Evolutionary conservation across 2,329 filamentous ascomycete genomes (phyloP), one percentile per base, ranked within the genome.

Genomic region (Xylaria sp.): DNA sequence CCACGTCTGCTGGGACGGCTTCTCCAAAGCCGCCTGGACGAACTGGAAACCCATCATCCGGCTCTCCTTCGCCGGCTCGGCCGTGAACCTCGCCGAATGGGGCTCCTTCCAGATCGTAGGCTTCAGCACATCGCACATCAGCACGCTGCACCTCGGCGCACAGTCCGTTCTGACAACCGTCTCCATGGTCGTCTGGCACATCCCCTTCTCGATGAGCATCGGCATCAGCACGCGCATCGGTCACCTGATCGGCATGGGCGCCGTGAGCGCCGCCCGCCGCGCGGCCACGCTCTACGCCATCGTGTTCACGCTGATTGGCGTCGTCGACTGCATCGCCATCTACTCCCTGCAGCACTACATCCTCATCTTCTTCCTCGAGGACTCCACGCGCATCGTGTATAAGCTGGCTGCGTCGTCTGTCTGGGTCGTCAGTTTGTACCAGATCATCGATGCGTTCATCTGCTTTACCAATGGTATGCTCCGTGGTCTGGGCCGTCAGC

Each of bases 1-100:
- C 4, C 72, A 69, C 46, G 69, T 74, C 60, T 81, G 79, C 71
- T 79, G 78, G 78, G 73, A 72, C 2, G 76, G 77, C 0, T 74
- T 77, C 50, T 75, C 76, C 4, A 60, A 67, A 2, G 65, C 69
- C 3, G 72, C 72, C 0, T 60, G 76, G 30, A 55, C 58, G 7
- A 72, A 75, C 23, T 80, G 78, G 78, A 71, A 74, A 5, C 70
- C 71, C 6, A 76, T 77, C 71, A 58, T 73, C 8, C 66, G 68
- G 5, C 65, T 78, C 16, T 76, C 76, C 1, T 59, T 71, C 1
- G 75, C 76, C 1, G 76, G 76, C 1, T 71, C 73, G 2, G 68
- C 70, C 3, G 74, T 78, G 34, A 75, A 73, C 16, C 57, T 78
- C 5, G 76, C 74, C 1, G 76, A 78, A 67, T 78, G 76, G 75